A percentile compares a stretch with the other conserved stretches of the same genome.
These are phyloP conservation scores for Stipa capillata DNA, from an alignment of 176 grass and related monocot genomes.

Conservation along the genomic window DNA sequence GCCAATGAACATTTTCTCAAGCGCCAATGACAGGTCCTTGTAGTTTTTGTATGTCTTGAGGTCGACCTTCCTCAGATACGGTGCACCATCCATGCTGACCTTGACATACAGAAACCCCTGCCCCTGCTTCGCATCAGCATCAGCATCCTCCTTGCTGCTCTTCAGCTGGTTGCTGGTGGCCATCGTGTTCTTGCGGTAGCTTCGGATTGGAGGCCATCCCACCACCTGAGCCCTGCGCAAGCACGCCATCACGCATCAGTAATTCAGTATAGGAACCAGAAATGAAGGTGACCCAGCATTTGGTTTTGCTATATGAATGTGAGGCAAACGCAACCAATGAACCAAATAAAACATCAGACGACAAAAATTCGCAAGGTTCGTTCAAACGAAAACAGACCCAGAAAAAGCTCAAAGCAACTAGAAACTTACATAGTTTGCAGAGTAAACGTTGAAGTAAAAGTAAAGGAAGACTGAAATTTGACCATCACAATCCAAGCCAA, in stretches of 20 bases:
- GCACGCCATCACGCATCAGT: background rate
- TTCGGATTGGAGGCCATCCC: conserved; percentile 87
- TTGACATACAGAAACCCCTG: conserved; percentile 65
- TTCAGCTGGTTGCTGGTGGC: conserved; percentile 47
- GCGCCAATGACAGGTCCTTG: conserved; percentile 59
- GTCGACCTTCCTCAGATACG: conserved; percentile 79
- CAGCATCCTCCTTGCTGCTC: conserved; percentile 56
- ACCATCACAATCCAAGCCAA: background rate
- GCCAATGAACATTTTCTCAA: conserved; percentile 84
- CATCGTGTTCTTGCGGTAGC: conserved; percentile 76
- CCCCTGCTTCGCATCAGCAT: conserved; percentile 37
- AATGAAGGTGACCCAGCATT: background rate
- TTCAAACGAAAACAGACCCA: background rate
- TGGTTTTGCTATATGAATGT: background rate
- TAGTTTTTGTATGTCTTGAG: conserved; percentile 79
- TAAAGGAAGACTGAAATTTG: background rate
- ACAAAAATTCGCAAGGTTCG: background rate
- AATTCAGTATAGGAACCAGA: conserved; percentile 3
- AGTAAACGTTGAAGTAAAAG: background rate
- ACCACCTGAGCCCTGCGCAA: conserved; percentile 75
- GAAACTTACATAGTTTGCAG: no score
- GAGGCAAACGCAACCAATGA: background rate
- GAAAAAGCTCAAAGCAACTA: background rate
- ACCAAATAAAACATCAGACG: background rate
- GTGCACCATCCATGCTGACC: conserved; percentile 89